Evolutionary conservation across 306 rosid genomes (phyloP), one percentile per base, ranked within the genome.

Genomic region (Pyrus betulifolia): DNA sequence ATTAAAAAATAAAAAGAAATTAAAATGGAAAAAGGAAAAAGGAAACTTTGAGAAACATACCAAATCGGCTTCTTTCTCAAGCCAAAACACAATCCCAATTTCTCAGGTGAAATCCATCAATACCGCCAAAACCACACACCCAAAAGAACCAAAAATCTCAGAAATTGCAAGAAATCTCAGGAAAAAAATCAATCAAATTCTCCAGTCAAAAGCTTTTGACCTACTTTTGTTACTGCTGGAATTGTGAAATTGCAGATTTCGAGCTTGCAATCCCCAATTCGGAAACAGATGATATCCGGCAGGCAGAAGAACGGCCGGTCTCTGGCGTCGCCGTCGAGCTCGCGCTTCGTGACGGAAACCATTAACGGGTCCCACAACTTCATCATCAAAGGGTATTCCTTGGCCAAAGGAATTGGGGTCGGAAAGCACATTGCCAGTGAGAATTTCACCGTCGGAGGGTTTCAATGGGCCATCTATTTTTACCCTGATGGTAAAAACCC

Each of bases 401-500:
- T 95, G 11, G 97, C 97, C 25, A 95, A 95, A 67, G 98, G 98
- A 46, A 95, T 92, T 86, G 98, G 97, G 21, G 93, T 90, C 0
- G 98, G 98, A 10, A 92, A 92, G 69, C 98, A 92, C 87, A 90
- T 95, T 62, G 97, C 97, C 3, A 95, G 98, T 82, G 97, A 92
- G 57, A 90, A 88, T 19, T 95, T 95, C 85, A 85, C 85, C 44
- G 96, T 95, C 11, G 98, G 98, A n/a, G 98, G 96, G 5, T 92
- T 69, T 77, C 98, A 95, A 79, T 95, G 98, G 98, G 98, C 98
- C 2, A 89, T 95, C 11, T 92, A 94, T 81, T 94, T 94, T 80
- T 94, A 94, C 71, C 98, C 98, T 2, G 98, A 94, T 66, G 98
- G 98, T 0, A 95, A 95, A 77, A 92, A 92, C 70, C 98, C 97